A percentile compares a stretch with the other conserved stretches of the same genome.
Evolutionary conservation across 2,329 filamentous ascomycete species (phyloP).

Genomic region (Aspergillus japonicus): DNA sequence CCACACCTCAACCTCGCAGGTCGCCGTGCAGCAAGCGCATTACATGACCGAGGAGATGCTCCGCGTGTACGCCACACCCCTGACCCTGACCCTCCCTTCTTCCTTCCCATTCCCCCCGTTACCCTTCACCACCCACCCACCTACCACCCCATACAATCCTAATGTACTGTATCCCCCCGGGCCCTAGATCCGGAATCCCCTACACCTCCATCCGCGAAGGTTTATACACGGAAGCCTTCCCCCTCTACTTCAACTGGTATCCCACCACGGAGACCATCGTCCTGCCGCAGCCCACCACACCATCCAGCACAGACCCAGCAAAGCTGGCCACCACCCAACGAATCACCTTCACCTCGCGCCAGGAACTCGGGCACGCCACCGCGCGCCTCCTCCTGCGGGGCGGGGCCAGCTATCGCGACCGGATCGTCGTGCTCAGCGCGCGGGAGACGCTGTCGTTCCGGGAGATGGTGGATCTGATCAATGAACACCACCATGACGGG

Average conservation of each 20-base stretch:
- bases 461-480: slow-evolving; percentile 41
- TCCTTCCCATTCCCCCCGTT: too few species aligned
- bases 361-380: neutral
- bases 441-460: slow-evolving; percentile 34
- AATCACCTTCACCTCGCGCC: slow-evolving; percentile 53
- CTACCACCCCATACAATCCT: neutral
- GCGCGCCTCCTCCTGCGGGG: neutral
- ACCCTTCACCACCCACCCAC: too few species aligned
- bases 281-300: slow-evolving; percentile 23
- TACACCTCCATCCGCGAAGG: slow-evolving; percentile 60
- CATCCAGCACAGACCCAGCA: slow-evolving; percentile 46
- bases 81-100: too few species aligned
- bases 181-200: slow-evolving; percentile 41
- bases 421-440: slow-evolving; percentile 40
- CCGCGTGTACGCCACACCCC: slow-evolving; percentile 23
- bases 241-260: slow-evolving; percentile 54
- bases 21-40: slow-evolving; percentile 60
- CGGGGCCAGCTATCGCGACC: neutral
- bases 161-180: neutral
- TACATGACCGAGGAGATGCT: slow-evolving; percentile 58
- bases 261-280: slow-evolving; percentile 32
- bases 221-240: slow-evolving; percentile 60
- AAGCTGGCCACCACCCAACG: slow-evolving; percentile 39
- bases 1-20: slow-evolving; percentile 37
- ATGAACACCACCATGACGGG: slow-evolving; percentile 30